These are phyloP conservation scores for Dictyostelium firmibasis DNA, from an alignment of 78 protist species.

Conservation along the genomic window DNA sequence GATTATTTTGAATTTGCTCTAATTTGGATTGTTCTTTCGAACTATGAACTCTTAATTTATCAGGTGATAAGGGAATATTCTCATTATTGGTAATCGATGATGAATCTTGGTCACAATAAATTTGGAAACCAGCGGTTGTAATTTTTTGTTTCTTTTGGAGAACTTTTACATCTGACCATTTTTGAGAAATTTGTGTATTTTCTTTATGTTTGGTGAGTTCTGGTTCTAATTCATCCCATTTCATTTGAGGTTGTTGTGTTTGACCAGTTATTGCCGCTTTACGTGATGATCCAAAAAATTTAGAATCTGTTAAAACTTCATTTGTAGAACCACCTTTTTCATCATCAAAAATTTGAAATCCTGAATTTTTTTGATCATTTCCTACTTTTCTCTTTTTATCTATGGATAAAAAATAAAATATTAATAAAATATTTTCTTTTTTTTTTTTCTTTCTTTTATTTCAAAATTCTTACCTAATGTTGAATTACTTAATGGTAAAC, in stretches of 20 bases:
- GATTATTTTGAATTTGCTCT: conserved; percentile 44
- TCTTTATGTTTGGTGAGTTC: conserved; percentile 65
- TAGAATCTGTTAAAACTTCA: conserved; percentile 22
- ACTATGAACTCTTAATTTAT: background rate
- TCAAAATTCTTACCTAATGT: background rate
- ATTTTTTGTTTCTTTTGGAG: conserved; percentile 41
- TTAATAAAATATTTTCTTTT: too few relatives aligned
- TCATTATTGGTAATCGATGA: background rate
- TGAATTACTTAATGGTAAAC: conserved; percentile 26
- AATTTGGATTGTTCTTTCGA: background rate
- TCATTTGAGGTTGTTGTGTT: background rate
- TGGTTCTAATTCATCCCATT: conserved; percentile 72
- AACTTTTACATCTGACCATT: conserved; percentile 42
- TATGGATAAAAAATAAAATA: background rate
- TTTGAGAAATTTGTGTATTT: conserved; percentile 20
- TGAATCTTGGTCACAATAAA: conserved; percentile 39
- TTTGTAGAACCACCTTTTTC: conserved; percentile 1
- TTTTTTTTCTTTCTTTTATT: too few relatives aligned
- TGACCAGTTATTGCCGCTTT: background rate
- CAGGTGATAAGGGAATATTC: background rate
- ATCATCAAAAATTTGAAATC: conserved; percentile 49
- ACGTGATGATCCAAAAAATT: conserved; percentile 26
- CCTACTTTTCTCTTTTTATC: conserved; percentile 42
- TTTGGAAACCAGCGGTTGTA: conserved; percentile 12
- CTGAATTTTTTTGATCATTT: background rate